Conservation (phyloP, 139 green algal genomes). For the Micromonas pusilla region DNA sequence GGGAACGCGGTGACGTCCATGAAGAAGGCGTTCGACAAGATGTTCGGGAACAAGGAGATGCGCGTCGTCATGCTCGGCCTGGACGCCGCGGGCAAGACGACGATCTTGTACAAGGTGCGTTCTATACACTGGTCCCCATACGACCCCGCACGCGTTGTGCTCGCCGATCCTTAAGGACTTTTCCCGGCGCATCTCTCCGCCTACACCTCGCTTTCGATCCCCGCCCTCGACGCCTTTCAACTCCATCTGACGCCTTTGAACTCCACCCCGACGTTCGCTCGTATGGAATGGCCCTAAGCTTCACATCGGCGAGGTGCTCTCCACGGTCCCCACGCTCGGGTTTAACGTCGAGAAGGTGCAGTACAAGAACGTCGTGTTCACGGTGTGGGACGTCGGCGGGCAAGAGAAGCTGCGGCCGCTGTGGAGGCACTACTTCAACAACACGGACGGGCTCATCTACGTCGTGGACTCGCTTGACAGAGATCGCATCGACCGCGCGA, state of each 20-base stretch:
- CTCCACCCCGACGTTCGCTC: no score
- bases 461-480: constrained; percentile 94
- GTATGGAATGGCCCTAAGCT: no score
- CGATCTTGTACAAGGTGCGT: constrained; percentile 99
- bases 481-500: constrained; percentile 74
- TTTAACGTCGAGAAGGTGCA: constrained; percentile 97
- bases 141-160: no score
- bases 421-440: constrained; percentile 97
- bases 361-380: constrained; percentile 62
- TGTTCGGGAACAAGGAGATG: constrained; percentile 26
- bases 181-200: no score
- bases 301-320: constrained; percentile 97
- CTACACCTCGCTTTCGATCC: no score
- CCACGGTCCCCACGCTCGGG: constrained; percentile 96
- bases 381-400: constrained; percentile 91
- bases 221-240: no score
- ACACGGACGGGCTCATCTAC: constrained; percentile 97
- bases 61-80: constrained; percentile 63
- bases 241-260: no score
- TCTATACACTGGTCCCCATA: no score
- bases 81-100: constrained; percentile 97
- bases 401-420: constrained; percentile 92
- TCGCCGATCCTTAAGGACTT: no score
- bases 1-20: not conserved
- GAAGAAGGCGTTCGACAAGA: constrained; percentile 18